Percentiles rank a stretch among this genome's conserved stretches.
Conservation (phyloP, 2,329 filamentous ascomycete species). For the Epicoccum sorghinum region DNA sequence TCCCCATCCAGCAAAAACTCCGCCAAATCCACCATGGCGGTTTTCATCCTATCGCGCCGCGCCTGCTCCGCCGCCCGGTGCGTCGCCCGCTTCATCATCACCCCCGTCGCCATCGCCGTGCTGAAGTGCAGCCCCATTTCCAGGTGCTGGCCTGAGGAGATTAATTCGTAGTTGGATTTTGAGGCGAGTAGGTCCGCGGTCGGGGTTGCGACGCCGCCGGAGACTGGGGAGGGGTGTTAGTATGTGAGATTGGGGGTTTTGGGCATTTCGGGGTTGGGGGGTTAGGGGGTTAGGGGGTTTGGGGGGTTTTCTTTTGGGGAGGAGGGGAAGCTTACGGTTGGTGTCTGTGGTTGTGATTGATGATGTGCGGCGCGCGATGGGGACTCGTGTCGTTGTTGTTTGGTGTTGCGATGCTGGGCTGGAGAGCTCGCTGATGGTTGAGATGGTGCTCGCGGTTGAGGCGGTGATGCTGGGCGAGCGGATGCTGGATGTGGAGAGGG, state of each 20-base stretch:
- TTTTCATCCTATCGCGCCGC: constrained; percentile 41
- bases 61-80: constrained; percentile 42
- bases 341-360: constrained; percentile 29
- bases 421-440: constrained; percentile 32
- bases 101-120: constrained; percentile 40
- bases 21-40: constrained; percentile 38
- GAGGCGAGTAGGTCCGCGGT: constrained; percentile 38
- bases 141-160: constrained; percentile 36
- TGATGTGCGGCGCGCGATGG: constrained; percentile 30
- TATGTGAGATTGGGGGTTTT: not conserved
- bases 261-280: too few species aligned
- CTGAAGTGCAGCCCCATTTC: constrained; percentile 43
- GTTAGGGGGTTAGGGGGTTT: too few species aligned
- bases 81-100: constrained; percentile 42
- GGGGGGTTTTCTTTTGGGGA: too few species aligned
- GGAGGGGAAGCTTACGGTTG: constrained; percentile 23
- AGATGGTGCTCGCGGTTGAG: constrained; percentile 33
- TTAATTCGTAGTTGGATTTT: constrained; percentile 40
- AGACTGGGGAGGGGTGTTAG: constrained; percentile 12
- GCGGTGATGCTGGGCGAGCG: constrained; percentile 27
- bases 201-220: constrained; percentile 33
- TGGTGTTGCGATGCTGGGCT: constrained; percentile 32
- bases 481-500: constrained; percentile 19
- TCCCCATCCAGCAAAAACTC: constrained; percentile 39
- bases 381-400: constrained; percentile 15